phyloP scores from a whole-genome alignment of 768 basidiomycete species.

The Leccinum rimulosum region DNA sequence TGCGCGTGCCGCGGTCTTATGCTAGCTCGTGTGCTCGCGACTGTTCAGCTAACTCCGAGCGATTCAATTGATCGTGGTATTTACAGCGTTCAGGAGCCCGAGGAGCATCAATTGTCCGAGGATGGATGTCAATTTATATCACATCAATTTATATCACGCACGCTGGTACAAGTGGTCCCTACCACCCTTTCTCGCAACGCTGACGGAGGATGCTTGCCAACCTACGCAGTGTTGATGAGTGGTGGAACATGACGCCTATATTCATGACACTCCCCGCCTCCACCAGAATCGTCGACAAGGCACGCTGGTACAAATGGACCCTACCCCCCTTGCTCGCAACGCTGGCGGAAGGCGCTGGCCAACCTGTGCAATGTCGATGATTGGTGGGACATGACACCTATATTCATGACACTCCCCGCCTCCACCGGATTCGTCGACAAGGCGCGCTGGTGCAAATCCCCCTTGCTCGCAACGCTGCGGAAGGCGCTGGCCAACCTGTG shows the following conservation, averaged over 20 bases:
- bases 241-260: background rate
- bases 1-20: background rate
- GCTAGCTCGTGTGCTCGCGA: background rate
- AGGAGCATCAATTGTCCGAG: background rate
- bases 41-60: background rate
- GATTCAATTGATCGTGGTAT: background rate
- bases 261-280: background rate
- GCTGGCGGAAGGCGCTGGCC: background rate
- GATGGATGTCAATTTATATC: background rate
- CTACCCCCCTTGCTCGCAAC: background rate
- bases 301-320: background rate
- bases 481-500: background rate
- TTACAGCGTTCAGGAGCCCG: background rate
- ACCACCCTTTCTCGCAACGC: background rate
- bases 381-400: background rate
- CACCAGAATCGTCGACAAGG: background rate
- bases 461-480: background rate
- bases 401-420: background rate
- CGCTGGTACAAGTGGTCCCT: background rate
- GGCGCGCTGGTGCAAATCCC: background rate
- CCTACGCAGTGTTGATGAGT: background rate
- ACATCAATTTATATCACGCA: background rate
- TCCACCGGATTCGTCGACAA: background rate
- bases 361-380: background rate
- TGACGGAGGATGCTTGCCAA: background rate